phyloP scores from a whole-genome alignment of 2,329 filamentous ascomycete genomes.

The Hypoxylon sp. region DNA sequence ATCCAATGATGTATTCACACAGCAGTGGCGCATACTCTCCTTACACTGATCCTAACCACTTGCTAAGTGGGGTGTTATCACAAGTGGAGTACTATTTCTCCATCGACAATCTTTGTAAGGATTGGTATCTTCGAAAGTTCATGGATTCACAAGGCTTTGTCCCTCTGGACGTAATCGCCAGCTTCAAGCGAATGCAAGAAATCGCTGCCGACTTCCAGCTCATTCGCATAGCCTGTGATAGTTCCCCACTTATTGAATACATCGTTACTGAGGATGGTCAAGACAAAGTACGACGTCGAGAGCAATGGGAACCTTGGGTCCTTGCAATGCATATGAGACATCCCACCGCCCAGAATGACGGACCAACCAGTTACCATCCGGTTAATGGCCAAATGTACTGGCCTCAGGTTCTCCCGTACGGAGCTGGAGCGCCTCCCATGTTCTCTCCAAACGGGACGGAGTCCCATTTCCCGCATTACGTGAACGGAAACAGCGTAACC shows the following conservation, averaged over 20 bases:
- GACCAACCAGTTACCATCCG: conserved; percentile 63
- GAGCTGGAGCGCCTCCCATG: conserved; percentile 47
- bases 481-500: conserved; percentile 52
- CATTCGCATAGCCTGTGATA: conserved; percentile 80
- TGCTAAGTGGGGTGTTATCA: conserved; percentile 56
- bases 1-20: conserved; percentile 65
- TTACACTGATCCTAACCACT: conserved; percentile 68
- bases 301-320: conserved; percentile 86
- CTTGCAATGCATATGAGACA: conserved; percentile 79
- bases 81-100: conserved; percentile 96
- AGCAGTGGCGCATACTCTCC: conserved; percentile 69
- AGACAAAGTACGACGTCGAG: conserved; percentile 81
- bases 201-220: conserved; percentile 80
- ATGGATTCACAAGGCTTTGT: conserved; percentile 98
- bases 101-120: conserved; percentile 93
- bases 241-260: conserved; percentile 81
- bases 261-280: conserved; percentile 80
- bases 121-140: conserved; percentile 86
- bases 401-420: conserved; percentile 50
- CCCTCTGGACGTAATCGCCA: conserved; percentile 80
- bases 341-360: conserved; percentile 79
- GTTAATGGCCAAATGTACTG: conserved; percentile 49
- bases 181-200: conserved; percentile 87
- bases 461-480: conserved; percentile 52
- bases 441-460: conserved; percentile 52